Conservation (phyloP, 2,329 filamentous ascomycete species). For the Epichloe festucae region DNA sequence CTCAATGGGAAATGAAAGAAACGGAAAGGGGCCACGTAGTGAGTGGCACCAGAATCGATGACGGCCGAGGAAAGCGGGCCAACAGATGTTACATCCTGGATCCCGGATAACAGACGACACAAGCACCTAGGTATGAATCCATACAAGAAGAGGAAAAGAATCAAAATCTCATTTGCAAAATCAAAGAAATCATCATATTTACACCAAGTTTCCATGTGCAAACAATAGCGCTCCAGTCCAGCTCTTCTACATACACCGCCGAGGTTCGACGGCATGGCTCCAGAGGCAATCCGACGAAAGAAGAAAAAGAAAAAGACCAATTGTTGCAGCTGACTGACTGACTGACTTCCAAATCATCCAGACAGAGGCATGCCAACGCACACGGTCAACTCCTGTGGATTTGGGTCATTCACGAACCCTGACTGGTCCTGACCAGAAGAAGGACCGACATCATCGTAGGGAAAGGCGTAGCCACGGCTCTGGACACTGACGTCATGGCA, state of each 20-base stretch:
- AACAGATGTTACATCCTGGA: neutral
- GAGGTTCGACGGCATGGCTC: neutral
- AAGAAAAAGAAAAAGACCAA: neutral
- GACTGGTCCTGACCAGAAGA: slow-evolving; percentile 44
- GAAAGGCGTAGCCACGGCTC: slow-evolving; percentile 54
- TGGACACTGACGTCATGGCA: slow-evolving; percentile 48
- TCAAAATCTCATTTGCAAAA: no score
- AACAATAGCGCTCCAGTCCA: neutral
- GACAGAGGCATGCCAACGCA: slow-evolving; percentile 33
- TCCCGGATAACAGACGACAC: neutral
- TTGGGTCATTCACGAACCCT: slow-evolving; percentile 45
- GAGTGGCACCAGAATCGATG: neutral
- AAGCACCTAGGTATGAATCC: no score
- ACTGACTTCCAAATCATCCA: neutral
- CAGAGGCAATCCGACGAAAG: neutral
- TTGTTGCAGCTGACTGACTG: no score
- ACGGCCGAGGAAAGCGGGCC: neutral
- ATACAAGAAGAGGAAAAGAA: no score
- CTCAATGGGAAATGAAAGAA: no score
- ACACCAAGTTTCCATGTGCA: neutral
- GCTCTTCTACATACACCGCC: neutral
- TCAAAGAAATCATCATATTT: neutral
- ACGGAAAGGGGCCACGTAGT: no score
- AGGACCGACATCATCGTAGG: slow-evolving; percentile 56
- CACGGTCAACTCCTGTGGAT: slow-evolving; percentile 42